A percentile compares a stretch with the other conserved stretches of the same genome.
phyloP scores from a whole-genome alignment of 176 grass and related monocot species.

The bread wheat (Triticum aestivum) region IWGSC_CS_RefSeq_v2.1 NC_057802.1:6024030-6024529 shows the following conservation, averaged over 20 bases:
- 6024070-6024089: conserved; percentile 21
- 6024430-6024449: conserved; percentile 59
- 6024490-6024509: conserved; percentile 46
- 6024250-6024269: no score
- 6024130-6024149: conserved; percentile 69
- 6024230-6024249: no score
- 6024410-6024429: conserved; percentile 49
- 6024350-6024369: no score
- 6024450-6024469: conserved; percentile 61
- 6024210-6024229: neutral
- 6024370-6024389: no score
- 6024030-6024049: neutral
- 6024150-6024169: conserved; percentile 75
- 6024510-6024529: neutral
- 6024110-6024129: conserved; percentile 72
- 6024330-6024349: no score
- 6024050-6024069: neutral
- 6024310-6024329: no score
- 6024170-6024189: conserved; percentile 31
- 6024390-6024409: no score
- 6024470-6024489: conserved; percentile 46
- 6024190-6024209: neutral
- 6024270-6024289: no score
- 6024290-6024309: no score
- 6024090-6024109: conserved; percentile 36